Evolutionary conservation across 192 early-diverging fungal genomes (phyloP), one percentile per base, ranked within the genome.

Genomic region (Coemansia sp.): DNA sequence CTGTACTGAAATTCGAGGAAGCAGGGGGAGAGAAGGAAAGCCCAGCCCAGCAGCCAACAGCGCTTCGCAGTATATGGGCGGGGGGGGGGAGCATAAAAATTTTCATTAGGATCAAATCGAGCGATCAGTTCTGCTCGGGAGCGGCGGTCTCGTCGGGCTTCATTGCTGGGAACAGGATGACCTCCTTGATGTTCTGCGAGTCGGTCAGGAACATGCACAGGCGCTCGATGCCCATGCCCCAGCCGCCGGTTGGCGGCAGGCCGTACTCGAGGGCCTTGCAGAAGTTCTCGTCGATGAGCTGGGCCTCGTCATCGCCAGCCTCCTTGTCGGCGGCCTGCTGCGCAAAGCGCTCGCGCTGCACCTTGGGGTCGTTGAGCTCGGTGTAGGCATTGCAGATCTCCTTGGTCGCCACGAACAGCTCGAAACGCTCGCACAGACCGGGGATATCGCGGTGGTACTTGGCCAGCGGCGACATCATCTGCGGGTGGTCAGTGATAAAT

Each of bases 371-470:
- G 81, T 99, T 99, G 71, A 99, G 82, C 83, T 99, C 96, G 6
- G 96, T 99, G 85, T 97, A 99, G 18, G 94, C 90, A 55, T 99
- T 99, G 80, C 90, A 92, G 40, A 99, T 81, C 65, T 99, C 96
- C 86, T 97, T 99, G 72, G 91, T 94, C 46, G 91, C 94, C 5
- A 99, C 93, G 64, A 98, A 98, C 59, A 90, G 84, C 79, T 98
- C 95, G 59, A 98, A 98, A 34, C 95, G 91, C 72, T 98, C 95
- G 80, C 91, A 95, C 27, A 98, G 77, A 29, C 96, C 96, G 30
- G 85, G 76, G 38, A 78, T 78, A 26, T 81, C 80, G 47, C 96
- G 88, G 63, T 98, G 94, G 45, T 84, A 84, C 86, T 99, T 99
- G 70, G 96, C 94, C 28, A 99, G 75, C 23, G 96, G 96, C 38